Evolutionary conservation across 176 grass and related monocot species (phyloP), one percentile per base, ranked within the genome.

Genomic region (Hordeum marinum): DNA sequence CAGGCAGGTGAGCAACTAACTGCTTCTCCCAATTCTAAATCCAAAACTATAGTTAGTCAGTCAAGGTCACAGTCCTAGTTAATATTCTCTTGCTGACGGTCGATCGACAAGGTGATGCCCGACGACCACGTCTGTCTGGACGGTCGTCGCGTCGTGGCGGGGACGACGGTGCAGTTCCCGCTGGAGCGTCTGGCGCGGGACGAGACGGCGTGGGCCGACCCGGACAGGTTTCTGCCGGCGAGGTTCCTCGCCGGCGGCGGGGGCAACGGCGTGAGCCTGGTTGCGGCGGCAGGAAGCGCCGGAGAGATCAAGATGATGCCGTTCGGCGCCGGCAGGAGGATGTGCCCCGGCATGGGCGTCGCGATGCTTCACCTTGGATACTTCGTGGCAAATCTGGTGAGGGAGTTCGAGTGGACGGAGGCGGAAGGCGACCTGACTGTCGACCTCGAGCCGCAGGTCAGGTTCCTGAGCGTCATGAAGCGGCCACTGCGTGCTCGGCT

Each of bases 171-270:
- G 21, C 72, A 54, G 42, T 84, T 84, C 61, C 82, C 31, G 13
- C 21, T 76, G 82, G 59, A 62, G 43, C 13, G 14, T 10, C 60
- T 84, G 60, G 59, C 82, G 6, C n/a, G 60, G n/a, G 83, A 84
- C 45, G 11, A 77, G 43, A 57, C 60, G 31, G 61, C 3, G n/a
- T 84, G 83, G 72, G 20, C 61, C 0, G 71, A 66, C 14, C 42
- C 72, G 9, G 4, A 45, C 0, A 86, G 83, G 85, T 95, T 95
- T 62, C 15, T 48, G 8, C 90, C 93, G 14, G 90, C 90, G 23
- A 31, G 93, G 80, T 95, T 95, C 83, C 1, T 92, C 24, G 82
- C 82, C 15, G 86, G 79, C 7, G 88, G 88, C 7, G 80, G 75
- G 72, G 75, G 78, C 31, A 58, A 25, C 12, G 70, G 40, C 4